These are phyloP conservation scores for Dalbergia cultrata DNA, from an alignment of 306 rosid genomes.

Conservation along the genomic window DNA sequence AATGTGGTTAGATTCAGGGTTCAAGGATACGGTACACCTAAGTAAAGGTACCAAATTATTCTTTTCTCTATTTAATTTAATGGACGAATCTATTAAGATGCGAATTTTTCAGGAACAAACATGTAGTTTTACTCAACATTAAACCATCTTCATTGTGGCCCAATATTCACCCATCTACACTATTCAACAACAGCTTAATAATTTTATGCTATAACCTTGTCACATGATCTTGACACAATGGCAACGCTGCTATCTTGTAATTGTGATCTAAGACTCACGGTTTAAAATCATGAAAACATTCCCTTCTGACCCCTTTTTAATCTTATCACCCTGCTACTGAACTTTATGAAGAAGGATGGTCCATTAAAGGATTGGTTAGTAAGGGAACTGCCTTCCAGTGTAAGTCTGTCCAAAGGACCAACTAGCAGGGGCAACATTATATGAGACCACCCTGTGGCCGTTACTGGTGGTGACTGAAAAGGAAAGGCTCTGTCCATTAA, in stretches of 20 bases:
- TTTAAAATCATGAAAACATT: no score
- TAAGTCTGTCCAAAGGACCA: conserved; percentile 89
- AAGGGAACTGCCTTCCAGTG: conserved; percentile 70
- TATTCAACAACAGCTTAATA: conserved; percentile 30
- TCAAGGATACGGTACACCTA: no score
- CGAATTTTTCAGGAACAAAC: no score
- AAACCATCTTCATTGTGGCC: conserved; percentile 27
- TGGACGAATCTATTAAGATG: no score
- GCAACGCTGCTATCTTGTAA: no score
- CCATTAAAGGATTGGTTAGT: not conserved
- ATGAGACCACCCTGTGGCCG: conserved; percentile 62
- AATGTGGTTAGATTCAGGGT: no score
- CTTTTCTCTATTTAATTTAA: no score
- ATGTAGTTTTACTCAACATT: no score
- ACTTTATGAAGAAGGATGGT: conserved; percentile 5
- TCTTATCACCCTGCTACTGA: conserved; percentile 3
- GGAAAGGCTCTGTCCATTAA: conserved; percentile 81
- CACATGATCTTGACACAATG: no score
- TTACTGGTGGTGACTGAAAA: conserved; percentile 74
- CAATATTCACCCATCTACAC: conserved; percentile 26
- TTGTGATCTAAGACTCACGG: no score
- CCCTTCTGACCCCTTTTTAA: not conserved
- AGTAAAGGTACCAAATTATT: no score
- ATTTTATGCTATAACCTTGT: not conserved
- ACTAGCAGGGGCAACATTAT: conserved; percentile 71